phyloP scores from a whole-genome alignment of 768 basidiomycete species.

The Hygrophorus pudorinus region DNA sequence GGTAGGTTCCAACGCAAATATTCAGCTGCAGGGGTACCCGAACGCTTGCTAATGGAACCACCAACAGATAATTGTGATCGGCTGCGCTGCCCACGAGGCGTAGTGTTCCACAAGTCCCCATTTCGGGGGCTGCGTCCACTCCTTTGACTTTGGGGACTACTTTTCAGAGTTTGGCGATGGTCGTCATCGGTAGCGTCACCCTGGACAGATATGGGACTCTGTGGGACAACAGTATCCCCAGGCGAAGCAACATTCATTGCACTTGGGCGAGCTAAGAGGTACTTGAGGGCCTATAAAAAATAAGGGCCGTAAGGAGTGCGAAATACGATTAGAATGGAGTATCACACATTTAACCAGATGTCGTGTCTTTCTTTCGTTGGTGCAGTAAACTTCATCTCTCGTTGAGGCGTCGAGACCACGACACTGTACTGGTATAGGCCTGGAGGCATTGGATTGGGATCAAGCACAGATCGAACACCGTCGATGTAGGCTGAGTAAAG shows the following conservation, averaged over 20 bases:
- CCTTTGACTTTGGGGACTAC: slow-evolving; percentile 69
- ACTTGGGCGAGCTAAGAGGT: slow-evolving; percentile 72
- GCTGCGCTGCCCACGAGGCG: slow-evolving; percentile 69
- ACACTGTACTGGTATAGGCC: slow-evolving; percentile 91
- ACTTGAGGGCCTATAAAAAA: slow-evolving; percentile 69
- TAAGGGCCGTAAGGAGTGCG: slow-evolving; percentile 9
- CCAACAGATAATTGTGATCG: slow-evolving; percentile 68
- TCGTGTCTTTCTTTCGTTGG: slow-evolving; percentile 93
- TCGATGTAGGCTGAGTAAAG: slow-evolving; percentile 74
- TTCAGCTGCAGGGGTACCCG: slow-evolving; percentile 87
- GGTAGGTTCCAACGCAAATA: slow-evolving; percentile 74
- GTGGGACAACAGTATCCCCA: slow-evolving; percentile 27
- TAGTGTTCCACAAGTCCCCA: slow-evolving; percentile 62
- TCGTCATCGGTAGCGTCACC: slow-evolving; percentile 44
- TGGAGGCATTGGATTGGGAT: slow-evolving; percentile 93
- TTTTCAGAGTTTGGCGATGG: slow-evolving; percentile 28
- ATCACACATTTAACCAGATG: slow-evolving; percentile 84
- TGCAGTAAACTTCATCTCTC: slow-evolving; percentile 99
- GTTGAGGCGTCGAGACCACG: slow-evolving; percentile 82
- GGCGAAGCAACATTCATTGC: slow-evolving; percentile 28
- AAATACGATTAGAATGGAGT: slow-evolving; percentile 5
- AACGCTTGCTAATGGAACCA: slow-evolving; percentile 74
- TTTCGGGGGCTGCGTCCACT: slow-evolving; percentile 51
- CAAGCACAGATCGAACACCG: slow-evolving; percentile 82
- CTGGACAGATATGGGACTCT: slow-evolving; percentile 41